These are phyloP conservation scores for Paspalum vaginatum DNA, from an alignment of 176 grass and related monocot species.

Conservation along the genomic window DNA sequence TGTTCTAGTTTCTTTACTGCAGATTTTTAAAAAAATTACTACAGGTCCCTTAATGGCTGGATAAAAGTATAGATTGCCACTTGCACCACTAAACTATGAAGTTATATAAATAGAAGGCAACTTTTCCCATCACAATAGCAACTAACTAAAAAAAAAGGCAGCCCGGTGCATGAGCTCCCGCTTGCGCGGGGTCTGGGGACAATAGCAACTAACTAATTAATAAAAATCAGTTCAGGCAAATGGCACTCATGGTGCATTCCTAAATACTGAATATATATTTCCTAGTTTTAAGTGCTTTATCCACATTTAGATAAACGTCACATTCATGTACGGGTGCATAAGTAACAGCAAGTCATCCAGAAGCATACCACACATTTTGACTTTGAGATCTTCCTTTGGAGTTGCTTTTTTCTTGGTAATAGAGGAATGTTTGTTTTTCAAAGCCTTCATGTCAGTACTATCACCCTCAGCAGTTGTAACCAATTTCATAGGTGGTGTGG, in stretches of 20 bases:
- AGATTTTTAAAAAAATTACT: background rate
- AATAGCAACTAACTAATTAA: background rate
- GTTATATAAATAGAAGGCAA: background rate
- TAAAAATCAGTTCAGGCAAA: conserved; percentile 3
- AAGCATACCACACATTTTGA: conserved; percentile 54
- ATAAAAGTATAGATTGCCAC: conserved; percentile 3
- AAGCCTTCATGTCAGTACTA: conserved; percentile 21
- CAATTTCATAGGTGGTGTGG: conserved; percentile 35
- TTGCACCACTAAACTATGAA: conserved; percentile 23
- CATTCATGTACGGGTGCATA: conserved; percentile 16
- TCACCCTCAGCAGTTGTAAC: conserved; percentile 10
- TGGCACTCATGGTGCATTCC: background rate
- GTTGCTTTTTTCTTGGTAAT: conserved; percentile 41
- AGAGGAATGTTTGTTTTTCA: conserved; percentile 34
- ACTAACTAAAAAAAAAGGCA: no score
- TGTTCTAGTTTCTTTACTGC: background rate
- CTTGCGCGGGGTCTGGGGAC: no score
- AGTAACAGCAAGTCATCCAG: conserved; percentile 5
- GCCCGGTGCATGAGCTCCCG: no score
- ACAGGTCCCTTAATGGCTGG: background rate
- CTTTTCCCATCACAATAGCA: background rate
- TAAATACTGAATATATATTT: conserved; percentile 21
- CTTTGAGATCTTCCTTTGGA: conserved; percentile 30
- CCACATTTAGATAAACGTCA: conserved; percentile 34
- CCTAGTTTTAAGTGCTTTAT: conserved; percentile 29